Percentiles rank a stretch among this genome's conserved stretches.
phyloP scores from a whole-genome alignment of 2,329 filamentous ascomycete species.

The Aspergillus novoparasiticus region DNA sequence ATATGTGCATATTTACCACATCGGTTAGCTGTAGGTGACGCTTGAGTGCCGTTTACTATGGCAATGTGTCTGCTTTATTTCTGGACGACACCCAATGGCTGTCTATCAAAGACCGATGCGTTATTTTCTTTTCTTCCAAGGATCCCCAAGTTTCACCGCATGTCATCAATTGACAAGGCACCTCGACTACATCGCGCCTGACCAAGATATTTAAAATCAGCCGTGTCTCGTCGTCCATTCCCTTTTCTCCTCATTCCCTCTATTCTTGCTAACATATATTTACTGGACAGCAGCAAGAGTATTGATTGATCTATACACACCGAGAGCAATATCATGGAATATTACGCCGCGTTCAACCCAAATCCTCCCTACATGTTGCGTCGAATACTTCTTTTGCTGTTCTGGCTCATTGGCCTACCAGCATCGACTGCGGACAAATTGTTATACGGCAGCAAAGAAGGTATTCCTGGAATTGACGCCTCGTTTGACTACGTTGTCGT shows the following conservation, averaged over 20 bases:
- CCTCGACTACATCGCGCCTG: neutral
- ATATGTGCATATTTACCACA: neutral
- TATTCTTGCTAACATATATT: neutral
- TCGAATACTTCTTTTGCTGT: neutral
- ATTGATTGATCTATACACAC: neutral
- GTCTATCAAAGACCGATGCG: neutral
- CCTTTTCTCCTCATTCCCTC: too few species aligned
- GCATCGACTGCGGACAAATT: neutral
- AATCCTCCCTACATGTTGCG: neutral
- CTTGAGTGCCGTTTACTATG: too few species aligned
- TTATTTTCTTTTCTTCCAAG: neutral
- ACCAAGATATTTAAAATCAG: neutral
- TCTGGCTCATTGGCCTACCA: neutral
- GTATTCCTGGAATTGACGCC: constrained; percentile 14
- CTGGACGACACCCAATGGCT: neutral
- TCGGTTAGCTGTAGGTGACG: neutral
- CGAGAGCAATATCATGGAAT: neutral
- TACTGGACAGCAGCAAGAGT: neutral
- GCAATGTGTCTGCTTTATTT: neutral
- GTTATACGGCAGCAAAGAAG: neutral
- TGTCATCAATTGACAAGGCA: neutral
- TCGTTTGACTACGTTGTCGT: constrained; percentile 37
- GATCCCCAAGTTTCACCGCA: neutral
- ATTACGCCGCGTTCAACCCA: neutral
- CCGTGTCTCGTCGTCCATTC: neutral